These are phyloP conservation scores for Aspergillus costaricaensis DNA, from an alignment of 2,329 filamentous ascomycete genomes.

Conservation along the genomic window DNA sequence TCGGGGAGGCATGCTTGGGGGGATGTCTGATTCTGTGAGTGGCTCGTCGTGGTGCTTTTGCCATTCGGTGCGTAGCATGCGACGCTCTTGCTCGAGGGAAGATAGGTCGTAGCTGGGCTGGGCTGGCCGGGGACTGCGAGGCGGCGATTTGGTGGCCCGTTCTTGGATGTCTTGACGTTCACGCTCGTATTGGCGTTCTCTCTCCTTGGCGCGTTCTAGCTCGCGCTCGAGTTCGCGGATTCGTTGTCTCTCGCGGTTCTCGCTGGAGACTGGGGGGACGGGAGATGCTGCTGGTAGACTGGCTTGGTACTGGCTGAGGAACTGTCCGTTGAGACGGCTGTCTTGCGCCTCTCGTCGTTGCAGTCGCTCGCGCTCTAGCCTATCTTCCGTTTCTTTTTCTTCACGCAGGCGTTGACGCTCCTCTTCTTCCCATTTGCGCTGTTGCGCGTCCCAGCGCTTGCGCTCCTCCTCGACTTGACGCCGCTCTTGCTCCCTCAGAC, in stretches of 20 bases:
- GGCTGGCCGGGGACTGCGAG: conserved; percentile 35
- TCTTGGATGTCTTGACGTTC: conserved; percentile 57
- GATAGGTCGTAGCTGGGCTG: conserved; percentile 56
- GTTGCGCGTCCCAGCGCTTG: conserved; percentile 53
- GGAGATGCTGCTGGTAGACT: conserved; percentile 55
- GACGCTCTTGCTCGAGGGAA: conserved; percentile 63
- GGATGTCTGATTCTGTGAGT: conserved; percentile 7
- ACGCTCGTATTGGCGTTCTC: conserved; percentile 64
- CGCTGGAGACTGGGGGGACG: conserved; percentile 43
- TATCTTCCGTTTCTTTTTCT: conserved; percentile 71
- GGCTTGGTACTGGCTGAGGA: conserved; percentile 81
- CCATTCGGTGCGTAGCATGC: conserved; percentile 61
- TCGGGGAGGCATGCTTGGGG: conserved; percentile 12
- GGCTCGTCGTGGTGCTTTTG: conserved; percentile 42
- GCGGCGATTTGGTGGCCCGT: conserved; percentile 26
- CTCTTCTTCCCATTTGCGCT: conserved; percentile 71
- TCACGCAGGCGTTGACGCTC: conserved; percentile 71
- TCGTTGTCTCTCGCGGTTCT: conserved; percentile 62
- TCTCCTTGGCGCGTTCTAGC: conserved; percentile 66
- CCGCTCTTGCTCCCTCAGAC: conserved; percentile 54
- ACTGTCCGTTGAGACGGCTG: conserved; percentile 74
- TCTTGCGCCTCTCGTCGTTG: conserved; percentile 64
- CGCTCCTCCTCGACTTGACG: conserved; percentile 50
- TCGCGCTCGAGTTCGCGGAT: conserved; percentile 79
- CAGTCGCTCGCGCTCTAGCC: conserved; percentile 66